These are phyloP conservation scores for Pleurostoma richardsiae DNA, from an alignment of 2,329 filamentous ascomycete genomes.

Conservation along the genomic window DNA sequence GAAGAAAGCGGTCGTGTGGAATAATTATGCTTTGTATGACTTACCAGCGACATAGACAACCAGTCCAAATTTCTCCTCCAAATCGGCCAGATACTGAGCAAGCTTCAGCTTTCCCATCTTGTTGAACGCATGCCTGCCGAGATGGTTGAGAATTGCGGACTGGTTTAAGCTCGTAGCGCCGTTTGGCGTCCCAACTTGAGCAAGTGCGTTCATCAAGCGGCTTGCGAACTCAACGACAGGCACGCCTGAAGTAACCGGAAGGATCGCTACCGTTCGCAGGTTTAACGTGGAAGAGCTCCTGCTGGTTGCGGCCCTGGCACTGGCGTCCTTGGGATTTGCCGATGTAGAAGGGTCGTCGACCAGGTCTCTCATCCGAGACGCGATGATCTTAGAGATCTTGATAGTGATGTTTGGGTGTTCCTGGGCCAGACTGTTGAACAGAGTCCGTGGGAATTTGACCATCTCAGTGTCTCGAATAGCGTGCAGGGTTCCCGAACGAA, in stretches of 20 bases:
- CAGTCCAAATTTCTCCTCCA: constrained; percentile 95
- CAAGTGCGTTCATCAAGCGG: constrained; percentile 78
- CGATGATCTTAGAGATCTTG: constrained; percentile 98
- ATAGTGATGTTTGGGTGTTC: constrained; percentile 98
- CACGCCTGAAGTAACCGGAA: constrained; percentile 86
- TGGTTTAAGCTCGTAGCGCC: constrained; percentile 92
- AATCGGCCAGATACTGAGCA: constrained; percentile 89
- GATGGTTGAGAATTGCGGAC: constrained; percentile 86
- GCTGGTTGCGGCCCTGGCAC: constrained; percentile 53
- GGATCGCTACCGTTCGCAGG: constrained; percentile 82
- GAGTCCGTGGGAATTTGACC: constrained; percentile 88
- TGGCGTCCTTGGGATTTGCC: constrained; percentile 53
- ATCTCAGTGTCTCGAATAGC: constrained; percentile 95
- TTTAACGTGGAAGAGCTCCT: constrained; percentile 84
- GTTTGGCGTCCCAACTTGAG: constrained; percentile 83
- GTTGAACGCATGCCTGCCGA: constrained; percentile 94
- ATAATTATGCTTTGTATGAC: constrained; percentile 15
- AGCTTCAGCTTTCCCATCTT: constrained; percentile 96
- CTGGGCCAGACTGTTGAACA: constrained; percentile 96
- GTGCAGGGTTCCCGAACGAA: constrained; percentile 84
- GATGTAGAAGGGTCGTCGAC: constrained; percentile 75
- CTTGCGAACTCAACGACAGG: constrained; percentile 95
- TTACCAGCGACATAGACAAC: constrained; percentile 86
- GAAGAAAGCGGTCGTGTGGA: background rate
- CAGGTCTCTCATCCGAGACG: constrained; percentile 84